A percentile compares a stretch with the other conserved stretches of the same genome.
Evolutionary conservation across 305 asterid genomes (phyloP).

Genomic region (Fraxinus velutina): DNA sequence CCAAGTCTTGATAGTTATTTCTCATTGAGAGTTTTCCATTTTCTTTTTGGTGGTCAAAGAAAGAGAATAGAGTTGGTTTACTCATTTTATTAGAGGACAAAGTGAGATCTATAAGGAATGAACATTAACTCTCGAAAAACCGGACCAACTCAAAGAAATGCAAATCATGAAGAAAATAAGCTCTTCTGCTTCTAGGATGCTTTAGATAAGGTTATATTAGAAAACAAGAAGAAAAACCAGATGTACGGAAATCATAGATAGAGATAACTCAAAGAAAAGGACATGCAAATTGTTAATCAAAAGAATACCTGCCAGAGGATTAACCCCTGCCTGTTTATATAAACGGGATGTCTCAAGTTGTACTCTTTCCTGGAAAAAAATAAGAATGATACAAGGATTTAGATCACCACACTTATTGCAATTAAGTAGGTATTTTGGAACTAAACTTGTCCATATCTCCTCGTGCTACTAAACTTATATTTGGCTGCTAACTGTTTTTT

Average conservation of each 20-base stretch:
- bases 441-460: neutral
- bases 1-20: neutral
- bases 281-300: slow-evolving; percentile 11
- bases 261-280: slow-evolving; percentile 13
- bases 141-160: neutral
- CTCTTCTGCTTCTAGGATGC: neutral
- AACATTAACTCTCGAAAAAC: neutral
- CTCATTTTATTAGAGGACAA: slow-evolving; percentile 9
- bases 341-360: slow-evolving; percentile 96
- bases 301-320: slow-evolving; percentile 79
- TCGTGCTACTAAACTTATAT: neutral
- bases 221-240: neutral
- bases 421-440: neutral
- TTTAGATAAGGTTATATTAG: neutral
- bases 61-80: neutral
- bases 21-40: neutral
- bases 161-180: neutral
- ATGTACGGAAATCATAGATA: neutral
- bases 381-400: slow-evolving; percentile 8
- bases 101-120: neutral
- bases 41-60: neutral
- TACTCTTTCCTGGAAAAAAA: slow-evolving; percentile 78
- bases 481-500: neutral
- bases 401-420: slow-evolving; percentile 19
- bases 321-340: slow-evolving; percentile 81